Evolutionary conservation across 2,329 filamentous ascomycete species (phyloP), one percentile per base, ranked within the genome.

Genomic region (Diaporthe destruens): DNA sequence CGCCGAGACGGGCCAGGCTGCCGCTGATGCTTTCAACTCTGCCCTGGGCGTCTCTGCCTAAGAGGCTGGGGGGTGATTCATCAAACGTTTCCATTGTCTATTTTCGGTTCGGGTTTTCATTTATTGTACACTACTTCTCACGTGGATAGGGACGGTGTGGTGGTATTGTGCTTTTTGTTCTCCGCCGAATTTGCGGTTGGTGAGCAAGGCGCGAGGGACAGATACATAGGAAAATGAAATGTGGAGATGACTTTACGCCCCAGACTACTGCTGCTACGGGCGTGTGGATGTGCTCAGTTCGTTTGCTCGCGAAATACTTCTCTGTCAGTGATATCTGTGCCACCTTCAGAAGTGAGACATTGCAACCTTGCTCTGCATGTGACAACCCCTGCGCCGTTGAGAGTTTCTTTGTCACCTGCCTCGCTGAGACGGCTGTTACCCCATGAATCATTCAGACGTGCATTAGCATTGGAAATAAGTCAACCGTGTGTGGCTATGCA

Each of bases 1-100:
- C 69, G 78, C 77, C 34, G 75, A 77, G 18, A 74, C 74, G 8
- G 81, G 80, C 56, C 81, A 83, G 79, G 81, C 80, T 36, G 81
- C 82, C 7, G 82, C 81, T 12, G 79, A 82, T 74, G 81, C 81
- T 11, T 83, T 84, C 72, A 83, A 83, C 78, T 77, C 78, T 18
- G 81, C 80, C n/a, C 77, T 83, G 32, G 82, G 82, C 34, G 81
- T 80, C 44, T 81, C 71, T 51, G 71, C 71, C 29, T 72, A 57
- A 34, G 75, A 66, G 71, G 70, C n/a, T 75, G 32, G n/a, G 47
- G 14, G 20, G 61, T 66, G 47, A 47, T 53, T 53, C 12, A 25
- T 53, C 12, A 25, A 12, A 51, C 51, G 12, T 53, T 39, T 66
- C 42, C 61, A 66, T 39, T 66, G 44, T 53, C 53, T 42, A 3